Percentiles rank a stretch among this genome's conserved stretches.
phyloP scores from a whole-genome alignment of 768 basidiomycete genomes.

The Cystobasidium ongulense region DNA sequence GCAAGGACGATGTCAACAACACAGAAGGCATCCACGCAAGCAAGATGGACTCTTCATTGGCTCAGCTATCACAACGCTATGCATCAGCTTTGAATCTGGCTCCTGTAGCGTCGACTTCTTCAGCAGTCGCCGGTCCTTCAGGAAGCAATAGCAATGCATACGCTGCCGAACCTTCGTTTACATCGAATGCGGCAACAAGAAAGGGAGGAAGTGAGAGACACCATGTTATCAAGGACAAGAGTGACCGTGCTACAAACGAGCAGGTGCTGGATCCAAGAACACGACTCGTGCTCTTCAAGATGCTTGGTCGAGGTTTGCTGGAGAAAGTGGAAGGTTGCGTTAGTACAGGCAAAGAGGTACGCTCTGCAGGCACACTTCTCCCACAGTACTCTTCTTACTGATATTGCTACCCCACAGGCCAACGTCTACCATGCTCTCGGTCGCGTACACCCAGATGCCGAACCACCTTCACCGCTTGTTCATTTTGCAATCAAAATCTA shows the following conservation, averaged over 20 bases:
- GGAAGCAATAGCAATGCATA: no score
- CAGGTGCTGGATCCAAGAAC: constrained; percentile 97
- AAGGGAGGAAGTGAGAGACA: constrained; percentile 73
- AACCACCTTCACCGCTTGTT: constrained; percentile 32
- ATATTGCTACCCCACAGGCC: constrained; percentile 63
- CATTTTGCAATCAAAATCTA: constrained; percentile 95
- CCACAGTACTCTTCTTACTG: no score
- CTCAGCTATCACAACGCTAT: constrained; percentile 61
- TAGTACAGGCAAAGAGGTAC: constrained; percentile 89
- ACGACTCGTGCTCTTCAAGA: constrained; percentile 84
- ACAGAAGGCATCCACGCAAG: constrained; percentile 44
- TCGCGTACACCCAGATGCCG: constrained; percentile 44
- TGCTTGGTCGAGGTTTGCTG: constrained; percentile 82
- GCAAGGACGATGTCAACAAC: not conserved
- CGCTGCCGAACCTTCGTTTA: constrained; percentile 46
- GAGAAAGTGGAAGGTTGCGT: constrained; percentile 91
- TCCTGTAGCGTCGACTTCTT: constrained; percentile 56
- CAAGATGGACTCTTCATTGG: constrained; percentile 63
- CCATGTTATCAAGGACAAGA: constrained; percentile 86
- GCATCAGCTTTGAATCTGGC: constrained; percentile 69
- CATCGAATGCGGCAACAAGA: constrained; percentile 59
- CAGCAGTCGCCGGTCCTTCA: constrained; percentile 42
- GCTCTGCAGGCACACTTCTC: not conserved
- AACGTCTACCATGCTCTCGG: constrained; percentile 90
- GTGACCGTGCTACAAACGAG: constrained; percentile 90